Evolutionary conservation across 176 grass and related monocot species (phyloP), one percentile per base, ranked within the genome.

Genomic region (Saccharum officinarum): DNA sequence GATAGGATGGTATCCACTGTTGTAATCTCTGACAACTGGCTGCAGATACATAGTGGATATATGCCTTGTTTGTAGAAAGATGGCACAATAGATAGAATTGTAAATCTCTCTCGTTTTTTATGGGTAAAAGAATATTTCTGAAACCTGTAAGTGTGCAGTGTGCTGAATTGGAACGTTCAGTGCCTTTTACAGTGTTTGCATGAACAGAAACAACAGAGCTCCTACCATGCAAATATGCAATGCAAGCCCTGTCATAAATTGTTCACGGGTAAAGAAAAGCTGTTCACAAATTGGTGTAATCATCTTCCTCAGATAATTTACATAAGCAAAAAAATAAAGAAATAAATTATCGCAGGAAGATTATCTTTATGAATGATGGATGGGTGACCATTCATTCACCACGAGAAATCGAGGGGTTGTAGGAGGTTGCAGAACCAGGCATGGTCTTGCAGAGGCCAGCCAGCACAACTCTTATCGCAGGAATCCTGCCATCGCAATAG

Each of bases 1-100:
- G 46, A 20, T 89, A 50, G 50, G 25, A 25, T 76, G 55, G 44
- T 66, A 59, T 82, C 73, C 64, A 82, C 14, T 66, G 83, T 82
- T 78, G 22, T 57, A n/a, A 17, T 33, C 61, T 82, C 30, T 59
- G 5, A 40, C 70, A 49, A 59, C 81, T 79, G 69, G 76, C 36
- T 75, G 59, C 74, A 67, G 84, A 80, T 72, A 11, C 11, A 14
- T 73, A 67, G 16, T 10, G 26, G 36, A 7, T 67, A 34, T 52
- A 14, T 7, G 2, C 33, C 18, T 28, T 77, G 46, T 67, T 17
- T 59, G 72, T 55, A 85, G 73, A 28, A 75, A 78, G 66, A 41
- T 36, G 4, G 18, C 16, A 42, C 45, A n/a, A 8, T 77, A 82
- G 78, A 59, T 61, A 67, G 50, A 61, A 37, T 64, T 80, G 73